Evolutionary conservation across 345 rosid genomes (phyloP), one percentile per base, ranked within the genome.

Genomic region (Citrus maxima): DNA sequence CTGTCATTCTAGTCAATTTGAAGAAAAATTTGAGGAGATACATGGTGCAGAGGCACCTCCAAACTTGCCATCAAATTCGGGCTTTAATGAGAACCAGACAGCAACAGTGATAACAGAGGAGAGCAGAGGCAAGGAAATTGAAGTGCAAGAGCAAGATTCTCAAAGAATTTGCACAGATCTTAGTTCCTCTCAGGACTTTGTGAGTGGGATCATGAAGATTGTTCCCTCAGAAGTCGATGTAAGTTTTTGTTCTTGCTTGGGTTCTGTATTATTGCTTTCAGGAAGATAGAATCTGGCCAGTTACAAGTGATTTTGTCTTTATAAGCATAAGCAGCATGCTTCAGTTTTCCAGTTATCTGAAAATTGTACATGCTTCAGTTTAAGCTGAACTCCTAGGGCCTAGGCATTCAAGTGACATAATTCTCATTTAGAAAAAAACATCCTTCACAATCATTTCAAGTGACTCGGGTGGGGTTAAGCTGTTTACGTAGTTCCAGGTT

Each of bases 141-240:
- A 85, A 80, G 84, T 80, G 64, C 89, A 78, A 76, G 94, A 77
- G 59, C 82, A 78, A 78, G 90, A 91, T 79, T 84, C 83, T 56
- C 82, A 89, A 66, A 75, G 84, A 81, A 77, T 84, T 24, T 84
- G 82, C 87, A 81, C 96, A 6, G 96, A 92, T 70, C 82, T 86
- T 13, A 90, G 81, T 75, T 67, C 87, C 40, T 78, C 93, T 49
- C 97, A 89, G 80, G 99, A 96, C 82, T 88, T 91, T 65, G 88
- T 93, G 66, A 92, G 93, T 79, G 97, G 97, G 76, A 87, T 94
- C 77, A 88, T 94, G 99, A 94, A 90, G 92, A 96, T 96, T 75
- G 95, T 93, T 83, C 97, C 97, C 51, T 89, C 97, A 18, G 98
- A 94, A 63, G 80, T 88, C 38, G 95, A 96, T 86, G 98, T 91